phyloP scores from a whole-genome alignment of 2,329 filamentous ascomycete genomes.

The Arthrobotrys sphaeroides region DNA sequence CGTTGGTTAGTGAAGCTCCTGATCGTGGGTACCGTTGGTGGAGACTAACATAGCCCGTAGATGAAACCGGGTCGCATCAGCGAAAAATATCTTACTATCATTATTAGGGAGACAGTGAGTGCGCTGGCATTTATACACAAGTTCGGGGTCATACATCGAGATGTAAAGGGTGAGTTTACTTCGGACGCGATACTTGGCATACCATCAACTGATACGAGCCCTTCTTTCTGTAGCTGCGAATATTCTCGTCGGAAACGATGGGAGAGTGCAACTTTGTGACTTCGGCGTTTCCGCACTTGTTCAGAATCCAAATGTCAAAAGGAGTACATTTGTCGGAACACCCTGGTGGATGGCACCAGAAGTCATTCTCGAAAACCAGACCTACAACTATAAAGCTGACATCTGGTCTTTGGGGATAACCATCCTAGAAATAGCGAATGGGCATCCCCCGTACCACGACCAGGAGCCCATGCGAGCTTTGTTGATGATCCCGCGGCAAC shows the following conservation, averaged over 20 bases:
- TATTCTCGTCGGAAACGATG: conserved; percentile 79
- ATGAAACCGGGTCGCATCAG: conserved; percentile 72
- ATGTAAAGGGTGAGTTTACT: conserved; percentile 70
- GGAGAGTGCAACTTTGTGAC: conserved; percentile 81
- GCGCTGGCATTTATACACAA: conserved; percentile 74
- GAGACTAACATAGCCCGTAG: conserved; percentile 64
- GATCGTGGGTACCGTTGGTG: conserved; percentile 61
- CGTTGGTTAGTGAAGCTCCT: conserved; percentile 65
- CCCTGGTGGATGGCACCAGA: conserved; percentile 89
- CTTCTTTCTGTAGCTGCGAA: conserved; percentile 68
- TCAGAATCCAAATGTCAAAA: conserved; percentile 78
- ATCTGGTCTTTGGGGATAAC: conserved; percentile 88
- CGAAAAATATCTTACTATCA: conserved; percentile 76
- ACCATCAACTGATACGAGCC: background rate
- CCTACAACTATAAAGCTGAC: conserved; percentile 76
- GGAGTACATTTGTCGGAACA: conserved; percentile 82
- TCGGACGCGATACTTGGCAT: conserved; percentile 18
- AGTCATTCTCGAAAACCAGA: conserved; percentile 70
- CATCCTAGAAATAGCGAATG: conserved; percentile 81
- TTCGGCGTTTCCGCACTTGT: conserved; percentile 84
- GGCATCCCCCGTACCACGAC: conserved; percentile 70
- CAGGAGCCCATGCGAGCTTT: conserved; percentile 68
- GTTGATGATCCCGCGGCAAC: conserved; percentile 65
- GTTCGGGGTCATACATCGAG: conserved; percentile 75
- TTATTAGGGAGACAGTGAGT: conserved; percentile 73